Base-by-base conservation (phyloP, 176 grass and related monocot species). In the Lolium rigidum region DNA sequence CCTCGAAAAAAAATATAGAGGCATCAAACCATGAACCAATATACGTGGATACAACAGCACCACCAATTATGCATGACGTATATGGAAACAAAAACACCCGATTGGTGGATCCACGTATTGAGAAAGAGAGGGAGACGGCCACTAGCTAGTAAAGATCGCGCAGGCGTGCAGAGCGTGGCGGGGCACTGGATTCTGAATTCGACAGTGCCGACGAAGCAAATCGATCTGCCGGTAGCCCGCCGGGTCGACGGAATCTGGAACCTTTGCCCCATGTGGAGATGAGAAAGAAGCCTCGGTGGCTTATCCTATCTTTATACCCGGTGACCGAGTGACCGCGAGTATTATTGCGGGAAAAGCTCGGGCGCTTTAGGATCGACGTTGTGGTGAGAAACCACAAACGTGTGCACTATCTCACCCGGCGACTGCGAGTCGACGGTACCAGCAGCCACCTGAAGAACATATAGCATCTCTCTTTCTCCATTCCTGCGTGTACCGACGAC, bases 381-480 rank as follows among this genome's bases (percentile, higher is more conserved):
- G 46, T 43, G 78, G 78, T 80, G 77, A 81, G 61, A 65, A 81
- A 9, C 3, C 61, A 81, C 79, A 35, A 5, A 12, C 18, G 55
- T 35, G 2, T 48, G 20, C 46, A 37, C 60, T 31, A 21, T 82
- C 58, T 24, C n/a, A 11, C n/a, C 11, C 10, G 47, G 10, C 8
- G 51, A 54, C 51, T 17, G 14, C 15, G 13, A 54, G 60, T 26
- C 22, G 60, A 63, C 60, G 60, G 60, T 64, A 14, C 58, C 9
- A 24, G 58, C 9, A 61, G 58, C 22, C 60, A 63, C 62, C 62
- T 65, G 62, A 65, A 65, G 50, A n/a, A 35, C 39, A 75, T 9
- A 67, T 7, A 61, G 57, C 84, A 59, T 79, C 84, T 47, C 6
- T 26, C 24, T 3, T 4, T 51, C 46, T 52, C 46, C 10, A 13